phyloP scores from a whole-genome alignment of 192 early-diverging fungal genomes.

The Umbelopsis sp. region DNA sequence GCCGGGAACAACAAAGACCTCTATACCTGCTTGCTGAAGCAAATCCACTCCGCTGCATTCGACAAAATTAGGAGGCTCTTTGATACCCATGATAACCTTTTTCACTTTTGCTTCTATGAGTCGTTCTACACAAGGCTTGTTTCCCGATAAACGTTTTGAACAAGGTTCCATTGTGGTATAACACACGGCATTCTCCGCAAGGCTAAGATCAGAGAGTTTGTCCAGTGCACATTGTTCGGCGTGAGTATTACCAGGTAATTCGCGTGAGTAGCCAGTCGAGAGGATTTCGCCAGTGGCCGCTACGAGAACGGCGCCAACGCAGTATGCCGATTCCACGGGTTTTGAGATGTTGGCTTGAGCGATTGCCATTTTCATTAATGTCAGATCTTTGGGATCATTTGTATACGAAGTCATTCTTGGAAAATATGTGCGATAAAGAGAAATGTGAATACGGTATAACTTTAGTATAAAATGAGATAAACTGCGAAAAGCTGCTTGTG shows the following conservation, averaged over 20 bases:
- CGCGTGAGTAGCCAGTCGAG: slow-evolving; percentile 87
- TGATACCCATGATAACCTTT: slow-evolving; percentile 83
- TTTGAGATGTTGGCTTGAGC: slow-evolving; percentile 76
- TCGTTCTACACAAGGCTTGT: slow-evolving; percentile 72
- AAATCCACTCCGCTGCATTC: slow-evolving; percentile 73
- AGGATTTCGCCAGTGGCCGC: slow-evolving; percentile 54
- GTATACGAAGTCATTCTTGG: slow-evolving; percentile 21
- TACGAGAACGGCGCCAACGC: slow-evolving; percentile 85
- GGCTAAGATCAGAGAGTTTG: slow-evolving; percentile 57
- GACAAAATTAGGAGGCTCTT: slow-evolving; percentile 88
- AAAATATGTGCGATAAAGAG: not conserved
- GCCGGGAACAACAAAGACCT: slow-evolving; percentile 71
- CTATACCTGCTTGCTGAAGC: slow-evolving; percentile 69
- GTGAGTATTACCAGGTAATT: slow-evolving; percentile 95
- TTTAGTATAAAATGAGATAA: too few species aligned
- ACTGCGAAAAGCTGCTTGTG: too few species aligned
- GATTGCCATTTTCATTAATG: slow-evolving; percentile 84
- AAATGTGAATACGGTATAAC: too few species aligned
- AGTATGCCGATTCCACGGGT: slow-evolving; percentile 84
- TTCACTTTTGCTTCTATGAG: slow-evolving; percentile 69
- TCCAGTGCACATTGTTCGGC: slow-evolving; percentile 88
- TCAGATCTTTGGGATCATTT: slow-evolving; percentile 50
- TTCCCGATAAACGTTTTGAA: slow-evolving; percentile 70
- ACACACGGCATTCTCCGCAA: slow-evolving; percentile 60
- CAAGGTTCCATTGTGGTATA: slow-evolving; percentile 99